Evolutionary conservation across 2,329 filamentous ascomycete genomes (phyloP), one percentile per base, ranked within the genome.

Genomic region (Cladophialophora bantiana): DNA sequence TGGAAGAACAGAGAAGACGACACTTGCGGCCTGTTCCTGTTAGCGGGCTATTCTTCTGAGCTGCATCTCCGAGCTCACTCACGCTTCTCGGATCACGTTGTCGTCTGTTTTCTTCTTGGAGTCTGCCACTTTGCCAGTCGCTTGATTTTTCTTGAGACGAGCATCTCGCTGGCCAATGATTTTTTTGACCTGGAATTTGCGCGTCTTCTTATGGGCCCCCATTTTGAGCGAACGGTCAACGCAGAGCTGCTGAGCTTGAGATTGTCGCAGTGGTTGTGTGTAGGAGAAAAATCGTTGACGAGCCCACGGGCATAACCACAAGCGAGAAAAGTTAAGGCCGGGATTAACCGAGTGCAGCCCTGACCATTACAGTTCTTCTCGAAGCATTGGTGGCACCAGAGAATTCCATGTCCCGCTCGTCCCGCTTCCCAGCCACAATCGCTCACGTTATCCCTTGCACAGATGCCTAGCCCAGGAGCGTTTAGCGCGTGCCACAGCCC

Each of bases 131-230:
- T 89, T 88, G 65, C 84, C 87, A 74, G 89, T 90, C 74, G 85
- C 81, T 73, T 90, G 86, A 80, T 96, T 96, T 80, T 92, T 90
- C 79, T 94, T 93, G 78, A 96, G 83, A 64, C 93, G 86, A 54
- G 87, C 88, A 83, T 98, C 94, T 66, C 89, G 88, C 75, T 91
- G 88, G 57, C 91, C 89, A 73, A 97, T 93, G 61, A 97, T 83
- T 73, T 92, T 86, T 83, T 97, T 96, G 76, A 93, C 88, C 80
- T 77, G 68, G 78, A 97, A 98, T 83, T 97, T 97, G 83, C 94
- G 89, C 61, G 92, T 96, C 78, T 89, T 92, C 83, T 96, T 97
- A 70, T 89, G 88, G 73, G 93, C 88, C 81, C 93, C 94, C 94
- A 97, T 97, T 40, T 68, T 78, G 73, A 72, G 64, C 67, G 35